Conservation (phyloP, 768 basidiomycete genomes). For the Porpolomopsis calyptriformis region DNA sequence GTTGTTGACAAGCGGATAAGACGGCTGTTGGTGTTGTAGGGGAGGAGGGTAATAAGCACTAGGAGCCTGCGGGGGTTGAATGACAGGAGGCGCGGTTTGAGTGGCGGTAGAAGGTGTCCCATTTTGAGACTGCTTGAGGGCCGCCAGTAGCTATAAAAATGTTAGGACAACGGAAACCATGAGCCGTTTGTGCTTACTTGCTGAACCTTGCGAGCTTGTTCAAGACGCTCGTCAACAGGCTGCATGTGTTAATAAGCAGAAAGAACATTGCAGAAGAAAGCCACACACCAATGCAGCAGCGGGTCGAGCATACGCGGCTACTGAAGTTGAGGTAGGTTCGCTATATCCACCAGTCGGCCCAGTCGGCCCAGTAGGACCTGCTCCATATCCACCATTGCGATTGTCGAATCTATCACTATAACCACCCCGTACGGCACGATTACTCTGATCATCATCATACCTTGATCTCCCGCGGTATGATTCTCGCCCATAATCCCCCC, state of each 20-base stretch:
- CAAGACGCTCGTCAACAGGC: constrained; percentile 67
- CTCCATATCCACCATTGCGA: constrained; percentile 22
- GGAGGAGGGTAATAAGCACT: constrained; percentile 33
- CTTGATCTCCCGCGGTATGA: constrained; percentile 33
- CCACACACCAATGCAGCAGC: constrained; percentile 15
- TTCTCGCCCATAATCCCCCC: constrained; percentile 36
- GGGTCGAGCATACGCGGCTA: constrained; percentile 9
- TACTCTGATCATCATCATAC: constrained; percentile 26
- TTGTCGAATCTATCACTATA: constrained; percentile 36
- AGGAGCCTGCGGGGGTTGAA: constrained; percentile 24
- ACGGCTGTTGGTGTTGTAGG: constrained; percentile 21
- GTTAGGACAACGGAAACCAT: not conserved
- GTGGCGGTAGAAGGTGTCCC: constrained; percentile 23
- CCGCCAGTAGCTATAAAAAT: constrained; percentile 48
- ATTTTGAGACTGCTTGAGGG: constrained; percentile 59
- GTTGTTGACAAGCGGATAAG: constrained; percentile 20
- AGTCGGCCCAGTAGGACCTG: constrained; percentile 11
- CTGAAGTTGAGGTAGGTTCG: constrained; percentile 18
- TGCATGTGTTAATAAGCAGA: constrained; percentile 14
- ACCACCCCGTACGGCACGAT: constrained; percentile 27
- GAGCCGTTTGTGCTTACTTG: constrained; percentile 32
- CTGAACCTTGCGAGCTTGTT: constrained; percentile 81
- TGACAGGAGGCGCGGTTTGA: constrained; percentile 27
- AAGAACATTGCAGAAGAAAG: constrained; percentile 2
- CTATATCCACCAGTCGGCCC: constrained; percentile 14